Base-by-base conservation (phyloP, 2,329 filamentous ascomycete genomes). In the Alternaria arbusti region DNA sequence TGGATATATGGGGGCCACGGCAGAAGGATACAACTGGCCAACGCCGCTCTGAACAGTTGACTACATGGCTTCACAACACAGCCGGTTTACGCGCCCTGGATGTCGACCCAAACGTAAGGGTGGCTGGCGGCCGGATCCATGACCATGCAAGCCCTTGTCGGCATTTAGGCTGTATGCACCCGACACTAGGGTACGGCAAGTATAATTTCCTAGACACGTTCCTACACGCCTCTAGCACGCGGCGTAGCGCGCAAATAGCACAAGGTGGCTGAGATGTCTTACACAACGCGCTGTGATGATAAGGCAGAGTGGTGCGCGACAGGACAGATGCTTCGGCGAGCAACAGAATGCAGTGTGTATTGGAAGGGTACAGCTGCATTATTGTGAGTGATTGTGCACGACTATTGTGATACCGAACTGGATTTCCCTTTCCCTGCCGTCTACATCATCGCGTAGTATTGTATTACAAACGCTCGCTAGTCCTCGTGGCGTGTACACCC, bases 1-100 rank as follows among this genome's bases (percentile, higher is more conserved):
- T 79, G 77, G 77, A 67, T 79, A 12, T 79, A 79, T 55, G 76
- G 76, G 6, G 77, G 76, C 9, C 76, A 71, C 67, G 71, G 73
- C 4, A 65, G 74, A 50, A 66, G 77, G 23, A 74, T 74, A 68
- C 71, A 77, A 45, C 63, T 78, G 20, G 76, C 77, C 13, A 69
- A 73, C 28, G 59, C 68, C 11, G 77, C 76, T 9, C 65, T 76
- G 36, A 50, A 57, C 43, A 63, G 66, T 49, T 69, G 64, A 70
- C 62, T 67, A 59, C 60, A 59, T 50, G 49, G 44, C 26, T 63
- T 59, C 60, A 63, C 50, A 32, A 63, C 56, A 28, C 50, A 54
- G 25, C 59, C 59, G 6, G 28, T 59, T 20, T 52, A 63, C 20
- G 49, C 43, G 20, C 60, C 55, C 28, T 59, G 60, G 55, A 54